Evolutionary conservation across 805 yeast genomes (phyloP), one percentile per base, ranked within the genome.

Genomic region (Saccharomycopsis selenospora): DNA sequence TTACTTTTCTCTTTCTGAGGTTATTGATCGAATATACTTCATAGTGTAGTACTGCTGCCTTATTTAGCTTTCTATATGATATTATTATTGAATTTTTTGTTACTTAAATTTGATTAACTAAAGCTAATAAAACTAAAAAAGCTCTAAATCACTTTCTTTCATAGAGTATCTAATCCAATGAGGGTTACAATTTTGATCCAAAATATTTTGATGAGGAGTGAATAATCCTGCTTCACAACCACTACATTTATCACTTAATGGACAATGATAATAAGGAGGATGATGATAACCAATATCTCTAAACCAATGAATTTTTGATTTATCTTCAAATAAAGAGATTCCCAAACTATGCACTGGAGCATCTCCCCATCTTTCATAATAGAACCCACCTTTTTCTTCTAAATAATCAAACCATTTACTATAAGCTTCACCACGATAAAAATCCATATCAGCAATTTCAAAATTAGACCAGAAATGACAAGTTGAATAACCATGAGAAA

Each of bases 381-480:
- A 88, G 58, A 87, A 87, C 3, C 91, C 91, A n/a, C 95, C 93
- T 1, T 79, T 65, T 3, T 70, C 55, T 49, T 87, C 95, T 30
- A 88, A 65, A 57, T 70, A 66, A 26, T 80, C 66, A 58, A 82
- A 77, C 79, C 85, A 87, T 8, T 65, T 65, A 38, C 71, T 67
- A 60, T 87, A 88, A 0, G 89, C 78, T 46, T 83, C 80, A 24
- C 75, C 68, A 45, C 95, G 67, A 65, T 70, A 83, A 57, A 88
- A 88, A 55, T 88, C 91, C 84, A 88, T 74, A 57, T 85, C 80
- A 10, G 80, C 91, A 48, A 87, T 84, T 60, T 88, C 96, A 57
- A 87, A 88, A 62, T 87, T 88, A 20, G 89, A 78, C 95, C 95
- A 88, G 65, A 88, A 87, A 64, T 88, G 95, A 59, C 95, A 88